Percentiles rank a stretch among this genome's conserved stretches.
Evolutionary conservation across 176 grass and related monocot species (phyloP).

Genomic region (Aegilops bicornis): DNA sequence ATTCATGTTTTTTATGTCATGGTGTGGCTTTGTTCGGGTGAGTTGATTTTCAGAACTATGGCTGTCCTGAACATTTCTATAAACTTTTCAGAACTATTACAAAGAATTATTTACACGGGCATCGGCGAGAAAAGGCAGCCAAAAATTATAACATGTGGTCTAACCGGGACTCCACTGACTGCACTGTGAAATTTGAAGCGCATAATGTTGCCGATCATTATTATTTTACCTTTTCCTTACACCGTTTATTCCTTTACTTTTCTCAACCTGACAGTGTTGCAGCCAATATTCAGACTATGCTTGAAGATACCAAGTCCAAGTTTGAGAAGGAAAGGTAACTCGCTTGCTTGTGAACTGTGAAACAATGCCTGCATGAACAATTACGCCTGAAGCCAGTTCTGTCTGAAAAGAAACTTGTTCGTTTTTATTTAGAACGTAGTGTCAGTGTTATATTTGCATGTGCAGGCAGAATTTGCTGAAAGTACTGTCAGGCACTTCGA

Average conservation of each 20-base stretch:
- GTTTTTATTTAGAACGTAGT: background rate
- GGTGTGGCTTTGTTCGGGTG: background rate
- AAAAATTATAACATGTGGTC: background rate
- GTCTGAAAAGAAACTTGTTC: background rate
- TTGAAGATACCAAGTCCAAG: slow-evolving; percentile 70
- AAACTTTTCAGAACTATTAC: background rate
- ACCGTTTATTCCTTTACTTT: background rate
- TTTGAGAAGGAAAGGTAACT: slow-evolving; percentile 78
- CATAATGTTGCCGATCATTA: background rate
- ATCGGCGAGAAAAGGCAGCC: background rate
- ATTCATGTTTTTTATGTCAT: background rate
- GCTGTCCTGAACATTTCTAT: background rate
- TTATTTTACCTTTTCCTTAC: no score
- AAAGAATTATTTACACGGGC: background rate
- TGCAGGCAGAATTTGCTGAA: slow-evolving; percentile 75
- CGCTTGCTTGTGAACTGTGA: background rate
- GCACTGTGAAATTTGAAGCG: background rate
- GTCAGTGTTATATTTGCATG: slow-evolving; percentile 18
- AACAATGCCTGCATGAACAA: background rate
- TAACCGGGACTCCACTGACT: background rate
- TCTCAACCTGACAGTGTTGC: slow-evolving; percentile 48
- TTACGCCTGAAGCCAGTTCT: background rate
- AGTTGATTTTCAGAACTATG: background rate
- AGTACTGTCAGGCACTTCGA: slow-evolving; percentile 68
- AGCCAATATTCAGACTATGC: slow-evolving; percentile 56